Percentiles rank a stretch among this genome's conserved stretches.
Conservation (phyloP, 495 filamentous ascomycete genomes). For the Cairneyella variabilis region DNA sequence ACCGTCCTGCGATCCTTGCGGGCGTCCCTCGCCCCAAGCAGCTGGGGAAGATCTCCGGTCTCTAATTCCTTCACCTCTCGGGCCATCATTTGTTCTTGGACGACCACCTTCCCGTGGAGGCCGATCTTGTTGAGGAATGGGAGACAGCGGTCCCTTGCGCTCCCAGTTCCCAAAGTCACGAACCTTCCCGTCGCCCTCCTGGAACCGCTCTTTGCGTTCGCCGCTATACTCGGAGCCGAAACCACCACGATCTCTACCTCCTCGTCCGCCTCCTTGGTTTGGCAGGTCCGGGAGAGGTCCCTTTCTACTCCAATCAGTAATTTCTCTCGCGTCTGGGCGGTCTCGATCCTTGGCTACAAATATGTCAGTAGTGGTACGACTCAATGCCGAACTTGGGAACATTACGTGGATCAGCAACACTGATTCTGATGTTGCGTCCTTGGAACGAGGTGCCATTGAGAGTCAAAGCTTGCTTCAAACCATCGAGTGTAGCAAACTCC, state of each 20-base stretch:
- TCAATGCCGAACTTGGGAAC: slow-evolving; percentile 41
- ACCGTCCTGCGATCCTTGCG: slow-evolving; percentile 53
- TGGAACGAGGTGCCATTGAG: slow-evolving; percentile 75
- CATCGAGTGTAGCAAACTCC: slow-evolving; percentile 84
- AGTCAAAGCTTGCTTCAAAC: slow-evolving; percentile 85
- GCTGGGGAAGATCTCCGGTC: slow-evolving; percentile 68
- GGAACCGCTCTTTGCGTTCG: slow-evolving; percentile 40
- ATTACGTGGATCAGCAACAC: slow-evolving; percentile 78
- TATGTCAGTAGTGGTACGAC: slow-evolving; percentile 25
- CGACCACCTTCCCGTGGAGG: slow-evolving; percentile 65
- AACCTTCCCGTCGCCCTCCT: slow-evolving; percentile 70
- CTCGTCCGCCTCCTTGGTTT: slow-evolving; percentile 46
- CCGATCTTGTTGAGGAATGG: slow-evolving; percentile 53
- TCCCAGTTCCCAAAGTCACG: slow-evolving; percentile 94
- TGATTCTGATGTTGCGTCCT: slow-evolving; percentile 83
- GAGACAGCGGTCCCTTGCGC: slow-evolving; percentile 86
- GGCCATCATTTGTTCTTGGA: slow-evolving; percentile 60
- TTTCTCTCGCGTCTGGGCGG: slow-evolving; percentile 55
- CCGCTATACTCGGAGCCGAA: slow-evolving; percentile 42
- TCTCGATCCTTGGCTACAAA: slow-evolving; percentile 36
- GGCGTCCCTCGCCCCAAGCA: slow-evolving; percentile 76
- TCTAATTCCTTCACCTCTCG: slow-evolving; percentile 38
- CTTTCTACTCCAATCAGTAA: slow-evolving; percentile 83
- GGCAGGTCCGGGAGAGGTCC: slow-evolving; percentile 79
- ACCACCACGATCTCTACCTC: slow-evolving; percentile 41